A percentile compares a stretch with the other conserved stretches of the same genome.
phyloP scores from a whole-genome alignment of 208 protist genomes.

The Entamoeba moshkovskii region DNA sequence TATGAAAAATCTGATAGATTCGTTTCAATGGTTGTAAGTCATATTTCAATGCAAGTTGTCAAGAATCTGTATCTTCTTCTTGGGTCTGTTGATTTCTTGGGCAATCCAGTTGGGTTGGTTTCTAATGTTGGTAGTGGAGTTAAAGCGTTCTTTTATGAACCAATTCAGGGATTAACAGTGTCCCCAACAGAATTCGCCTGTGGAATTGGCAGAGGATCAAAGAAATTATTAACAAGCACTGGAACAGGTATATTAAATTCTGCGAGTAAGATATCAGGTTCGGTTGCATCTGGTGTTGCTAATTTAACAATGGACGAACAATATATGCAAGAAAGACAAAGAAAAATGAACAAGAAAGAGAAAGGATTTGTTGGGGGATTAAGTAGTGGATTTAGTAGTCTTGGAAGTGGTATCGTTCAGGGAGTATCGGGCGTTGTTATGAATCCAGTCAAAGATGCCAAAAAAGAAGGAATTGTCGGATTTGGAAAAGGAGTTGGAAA shows the following conservation, averaged over 20 bases:
- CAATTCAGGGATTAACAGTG: background rate
- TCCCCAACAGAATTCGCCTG: background rate
- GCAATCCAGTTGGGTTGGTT: background rate
- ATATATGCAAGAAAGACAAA: background rate
- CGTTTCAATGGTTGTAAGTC: background rate
- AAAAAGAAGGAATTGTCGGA: background rate
- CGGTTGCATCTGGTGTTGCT: background rate
- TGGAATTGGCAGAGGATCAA: background rate
- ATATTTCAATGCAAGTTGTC: background rate
- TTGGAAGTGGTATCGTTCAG: background rate
- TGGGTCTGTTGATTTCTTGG: background rate
- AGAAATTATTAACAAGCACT: background rate
- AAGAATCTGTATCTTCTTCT: background rate
- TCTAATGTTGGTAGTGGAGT: slow-evolving; percentile 1
- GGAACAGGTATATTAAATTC: background rate
- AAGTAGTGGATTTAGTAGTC: background rate
- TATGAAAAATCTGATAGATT: background rate
- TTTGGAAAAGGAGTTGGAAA: background rate
- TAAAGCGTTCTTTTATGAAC: background rate
- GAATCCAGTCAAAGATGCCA: background rate
- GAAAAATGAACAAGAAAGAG: background rate
- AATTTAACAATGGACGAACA: background rate
- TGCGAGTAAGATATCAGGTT: background rate
- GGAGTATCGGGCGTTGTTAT: background rate
- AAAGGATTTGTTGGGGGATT: background rate